Percentiles rank a stretch among this genome's conserved stretches.
phyloP scores from a whole-genome alignment of 768 basidiomycete species.

The Russula emetica region DNA sequence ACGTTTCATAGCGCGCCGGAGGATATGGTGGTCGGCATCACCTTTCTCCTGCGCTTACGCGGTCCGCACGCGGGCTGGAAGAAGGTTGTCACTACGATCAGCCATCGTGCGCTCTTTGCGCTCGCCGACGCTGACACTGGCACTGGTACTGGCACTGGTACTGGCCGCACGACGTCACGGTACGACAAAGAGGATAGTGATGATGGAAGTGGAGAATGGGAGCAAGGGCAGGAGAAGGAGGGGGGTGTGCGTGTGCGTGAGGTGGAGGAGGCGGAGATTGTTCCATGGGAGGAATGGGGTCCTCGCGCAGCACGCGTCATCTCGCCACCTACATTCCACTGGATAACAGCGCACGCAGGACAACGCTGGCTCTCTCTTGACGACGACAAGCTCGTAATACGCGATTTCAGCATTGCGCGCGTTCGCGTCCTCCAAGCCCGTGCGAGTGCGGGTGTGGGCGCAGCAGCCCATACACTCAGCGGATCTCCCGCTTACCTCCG shows the following conservation, averaged over 20 bases:
- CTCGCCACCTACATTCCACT: constrained; percentile 12
- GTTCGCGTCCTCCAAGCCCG: background rate
- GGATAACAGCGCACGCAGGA: constrained; percentile 23
- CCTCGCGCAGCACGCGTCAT: constrained; percentile 13
- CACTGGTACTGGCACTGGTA: background rate
- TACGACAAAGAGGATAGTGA: background rate
- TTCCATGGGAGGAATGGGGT: constrained; percentile 18
- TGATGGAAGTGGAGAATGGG: background rate
- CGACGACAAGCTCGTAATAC: constrained; percentile 2
- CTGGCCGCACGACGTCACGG: background rate
- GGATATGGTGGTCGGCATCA: constrained; percentile 21
- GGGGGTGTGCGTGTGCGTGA: too few species aligned
- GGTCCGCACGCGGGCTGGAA: background rate
- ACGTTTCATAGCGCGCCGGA: constrained; percentile 22
- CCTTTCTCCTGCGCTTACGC: constrained; percentile 17
- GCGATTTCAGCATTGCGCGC: constrained; percentile 19
- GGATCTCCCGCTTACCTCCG: too few species aligned
- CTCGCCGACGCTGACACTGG: too few species aligned
- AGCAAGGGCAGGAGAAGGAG: background rate
- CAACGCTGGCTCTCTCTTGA: constrained; percentile 23
- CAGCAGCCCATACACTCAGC: too few species aligned
- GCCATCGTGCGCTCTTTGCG: constrained; percentile 9
- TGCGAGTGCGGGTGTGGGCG: too few species aligned
- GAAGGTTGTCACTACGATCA: constrained; percentile 18
- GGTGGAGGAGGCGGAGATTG: too few species aligned